A percentile compares a stretch with the other conserved stretches of the same genome.
Evolutionary conservation across 352 stramenopile genomes (phyloP).

Genomic region (Phytopythium helicoides): DNA sequence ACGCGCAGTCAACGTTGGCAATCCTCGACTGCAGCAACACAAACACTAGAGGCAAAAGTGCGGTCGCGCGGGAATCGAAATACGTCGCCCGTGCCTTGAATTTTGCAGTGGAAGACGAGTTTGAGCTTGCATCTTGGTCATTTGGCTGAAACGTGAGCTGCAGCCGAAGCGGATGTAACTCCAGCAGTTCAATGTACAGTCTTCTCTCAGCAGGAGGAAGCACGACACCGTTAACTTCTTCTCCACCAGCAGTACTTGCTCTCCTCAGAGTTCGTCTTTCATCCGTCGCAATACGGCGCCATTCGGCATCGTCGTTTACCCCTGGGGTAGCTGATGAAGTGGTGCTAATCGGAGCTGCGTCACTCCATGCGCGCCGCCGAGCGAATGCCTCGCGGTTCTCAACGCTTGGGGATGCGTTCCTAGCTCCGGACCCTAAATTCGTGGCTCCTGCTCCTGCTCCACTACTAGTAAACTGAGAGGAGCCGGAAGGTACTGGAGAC

Average conservation of each 20-base stretch:
- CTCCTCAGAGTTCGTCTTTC: not conserved
- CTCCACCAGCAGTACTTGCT: not conserved
- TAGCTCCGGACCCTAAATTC: not conserved
- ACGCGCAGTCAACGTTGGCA: constrained; percentile 76
- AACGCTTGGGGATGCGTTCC: constrained; percentile 10
- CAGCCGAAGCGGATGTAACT: constrained; percentile 77
- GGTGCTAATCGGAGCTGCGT: constrained; percentile 2
- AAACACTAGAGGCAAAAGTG: constrained; percentile 56
- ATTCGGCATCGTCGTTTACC: constrained; percentile 3
- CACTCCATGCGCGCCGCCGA: not conserved
- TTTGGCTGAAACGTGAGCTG: constrained; percentile 79
- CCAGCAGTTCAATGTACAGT: constrained; percentile 85
- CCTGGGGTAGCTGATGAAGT: not conserved
- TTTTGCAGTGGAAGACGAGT: not conserved
- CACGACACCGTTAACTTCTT: not conserved
- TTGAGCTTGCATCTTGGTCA: constrained; percentile 10
- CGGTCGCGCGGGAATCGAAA: constrained; percentile 38
- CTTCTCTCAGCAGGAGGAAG: constrained; percentile 38
- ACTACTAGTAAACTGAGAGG: not conserved
- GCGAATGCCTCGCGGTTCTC: constrained; percentile 30
- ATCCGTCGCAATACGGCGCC: not conserved
- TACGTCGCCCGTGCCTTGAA: constrained; percentile 13
- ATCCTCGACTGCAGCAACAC: constrained; percentile 63
- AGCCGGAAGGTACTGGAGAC: not conserved
- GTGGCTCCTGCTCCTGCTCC: too few relatives aligned